Evolutionary conservation across 257 asterid species (phyloP).

Genomic region (Solanum okadae): DNA sequence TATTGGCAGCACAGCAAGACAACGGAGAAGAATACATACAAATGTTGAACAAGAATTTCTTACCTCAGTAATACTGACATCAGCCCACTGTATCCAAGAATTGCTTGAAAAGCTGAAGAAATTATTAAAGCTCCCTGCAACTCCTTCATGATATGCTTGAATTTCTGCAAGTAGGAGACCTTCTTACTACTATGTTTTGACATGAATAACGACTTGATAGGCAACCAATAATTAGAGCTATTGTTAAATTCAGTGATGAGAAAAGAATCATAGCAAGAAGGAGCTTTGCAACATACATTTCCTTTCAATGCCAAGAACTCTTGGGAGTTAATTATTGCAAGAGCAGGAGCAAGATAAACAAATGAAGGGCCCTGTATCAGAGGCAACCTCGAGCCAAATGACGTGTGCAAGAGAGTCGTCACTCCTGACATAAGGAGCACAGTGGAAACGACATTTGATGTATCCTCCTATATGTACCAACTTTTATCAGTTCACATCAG

Average conservation of each 20-base stretch:
- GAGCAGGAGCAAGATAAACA: conserved; percentile 94
- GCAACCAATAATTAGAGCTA: background rate
- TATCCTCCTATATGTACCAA: conserved; percentile 66
- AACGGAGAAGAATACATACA: background rate
- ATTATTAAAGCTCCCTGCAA: conserved; percentile 93
- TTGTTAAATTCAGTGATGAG: background rate
- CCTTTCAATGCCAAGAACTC: conserved; percentile 76
- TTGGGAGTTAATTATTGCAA: conserved; percentile 85
- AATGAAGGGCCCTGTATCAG: conserved; percentile 98
- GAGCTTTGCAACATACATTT: conserved; percentile 47
- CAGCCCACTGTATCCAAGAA: conserved; percentile 91
- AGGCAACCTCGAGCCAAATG: conserved; percentile 96
- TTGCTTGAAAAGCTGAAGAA: conserved; percentile 88
- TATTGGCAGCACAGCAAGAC: background rate
- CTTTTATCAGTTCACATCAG: conserved; percentile 11
- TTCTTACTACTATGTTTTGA: background rate
- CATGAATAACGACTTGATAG: background rate
- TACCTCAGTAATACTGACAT: conserved; percentile 75
- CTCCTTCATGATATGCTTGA: conserved; percentile 93
- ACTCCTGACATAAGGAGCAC: conserved; percentile 87
- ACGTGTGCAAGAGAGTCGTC: conserved; percentile 75
- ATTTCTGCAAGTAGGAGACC: conserved; percentile 50
- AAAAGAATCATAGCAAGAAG: background rate
- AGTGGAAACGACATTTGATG: conserved; percentile 82
- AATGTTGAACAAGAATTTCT: background rate